Percentiles rank a stretch among this genome's conserved stretches.
These are phyloP conservation scores for Phyllosticta capitalensis DNA, from an alignment of 2,329 filamentous ascomycete species.

Conservation along the genomic window DNA sequence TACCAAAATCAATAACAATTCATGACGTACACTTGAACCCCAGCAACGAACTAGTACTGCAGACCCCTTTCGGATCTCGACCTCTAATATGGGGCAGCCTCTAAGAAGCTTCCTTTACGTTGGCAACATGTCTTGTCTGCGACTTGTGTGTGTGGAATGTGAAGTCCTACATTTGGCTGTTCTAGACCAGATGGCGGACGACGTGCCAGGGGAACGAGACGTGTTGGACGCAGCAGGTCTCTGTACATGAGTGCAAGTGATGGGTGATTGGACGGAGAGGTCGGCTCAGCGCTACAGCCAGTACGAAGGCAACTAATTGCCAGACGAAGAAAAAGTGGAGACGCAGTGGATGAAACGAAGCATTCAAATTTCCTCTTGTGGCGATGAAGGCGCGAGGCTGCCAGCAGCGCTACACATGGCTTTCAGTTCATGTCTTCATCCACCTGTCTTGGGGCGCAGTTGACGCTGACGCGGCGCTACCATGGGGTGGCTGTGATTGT, in stretches of 20 bases:
- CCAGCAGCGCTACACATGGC: background rate
- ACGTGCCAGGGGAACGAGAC: no score
- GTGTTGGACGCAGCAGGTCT: background rate
- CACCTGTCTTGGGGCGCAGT: background rate
- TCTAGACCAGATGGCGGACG: no score
- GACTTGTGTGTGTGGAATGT: no score
- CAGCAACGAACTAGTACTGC: no score
- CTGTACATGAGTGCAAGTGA: background rate
- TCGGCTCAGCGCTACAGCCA: background rate
- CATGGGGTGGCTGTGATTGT: background rate
- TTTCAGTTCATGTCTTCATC: background rate
- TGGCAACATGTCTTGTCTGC: no score
- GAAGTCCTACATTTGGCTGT: no score
- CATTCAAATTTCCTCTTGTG: background rate
- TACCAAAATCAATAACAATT: no score
- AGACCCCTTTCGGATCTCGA: no score
- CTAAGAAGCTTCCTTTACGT: no score
- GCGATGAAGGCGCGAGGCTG: background rate
- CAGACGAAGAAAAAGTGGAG: background rate
- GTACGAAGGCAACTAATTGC: background rate
- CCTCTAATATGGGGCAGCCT: no score
- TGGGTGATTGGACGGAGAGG: background rate
- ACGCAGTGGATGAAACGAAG: background rate
- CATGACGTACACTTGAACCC: no score
- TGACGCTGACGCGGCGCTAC: background rate